Conservation (phyloP, 306 rosid species). For the Glycine soja region DNA sequence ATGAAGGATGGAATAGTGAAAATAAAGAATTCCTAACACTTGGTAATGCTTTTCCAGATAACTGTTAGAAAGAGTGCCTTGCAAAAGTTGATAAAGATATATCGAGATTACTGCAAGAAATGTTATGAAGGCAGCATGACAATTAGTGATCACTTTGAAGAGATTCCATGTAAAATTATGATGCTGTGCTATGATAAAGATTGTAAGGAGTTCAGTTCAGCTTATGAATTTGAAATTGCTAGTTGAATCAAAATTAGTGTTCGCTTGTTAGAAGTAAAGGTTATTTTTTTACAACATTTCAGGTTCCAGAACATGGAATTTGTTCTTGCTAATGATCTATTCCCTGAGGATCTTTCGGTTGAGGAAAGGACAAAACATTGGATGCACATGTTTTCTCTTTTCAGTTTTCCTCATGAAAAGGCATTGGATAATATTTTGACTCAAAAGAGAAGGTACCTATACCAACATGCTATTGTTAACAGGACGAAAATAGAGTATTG, state of each 20-base stretch:
- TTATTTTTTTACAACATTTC: constrained; percentile 36
- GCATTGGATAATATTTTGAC: constrained; percentile 70
- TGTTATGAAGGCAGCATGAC: constrained; percentile 71
- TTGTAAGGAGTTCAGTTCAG: constrained; percentile 90
- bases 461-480: constrained; percentile 32
- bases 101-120: constrained; percentile 76
- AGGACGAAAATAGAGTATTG: constrained; percentile 19
- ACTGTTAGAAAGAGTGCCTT: constrained; percentile 80
- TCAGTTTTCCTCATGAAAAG: constrained; percentile 68
- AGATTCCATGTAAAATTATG: constrained; percentile 85
- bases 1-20: constrained; percentile 12
- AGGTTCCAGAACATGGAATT: constrained; percentile 86
- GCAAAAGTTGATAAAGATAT: constrained; percentile 76
- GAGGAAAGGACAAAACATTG: constrained; percentile 88
- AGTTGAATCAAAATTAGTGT: constrained; percentile 43
- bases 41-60: constrained; percentile 58
- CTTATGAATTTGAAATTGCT: constrained; percentile 40
- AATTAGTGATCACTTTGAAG: constrained; percentile 69
- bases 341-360: constrained; percentile 65
- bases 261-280: constrained; percentile 33
- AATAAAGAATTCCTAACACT: constrained; percentile 34
- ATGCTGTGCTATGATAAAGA: constrained; percentile 93
- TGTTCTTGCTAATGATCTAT: constrained; percentile 76
- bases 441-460: constrained; percentile 82
- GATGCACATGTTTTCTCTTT: constrained; percentile 83